Evolutionary conservation across 345 rosid genomes (phyloP), one percentile per base, ranked within the genome.

Genomic region (Viola odorata): DNA sequence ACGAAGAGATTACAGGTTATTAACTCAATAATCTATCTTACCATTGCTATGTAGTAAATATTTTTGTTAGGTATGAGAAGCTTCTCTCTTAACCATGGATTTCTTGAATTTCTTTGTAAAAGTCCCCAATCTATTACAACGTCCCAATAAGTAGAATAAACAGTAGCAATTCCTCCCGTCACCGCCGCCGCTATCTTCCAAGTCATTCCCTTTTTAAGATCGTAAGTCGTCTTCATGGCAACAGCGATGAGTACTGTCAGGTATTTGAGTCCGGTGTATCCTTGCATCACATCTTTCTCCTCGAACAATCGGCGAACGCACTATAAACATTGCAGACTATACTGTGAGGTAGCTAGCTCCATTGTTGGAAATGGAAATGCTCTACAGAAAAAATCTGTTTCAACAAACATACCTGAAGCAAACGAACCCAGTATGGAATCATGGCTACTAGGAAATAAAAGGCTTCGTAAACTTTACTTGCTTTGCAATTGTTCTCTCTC

Each of bases 51-150:
- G 62, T 67, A 87, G 76, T 90, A 90, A 15, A 84, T 73, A 49
- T 77, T 75, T 73, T 52, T 80, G 74, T 73, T 53, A 5, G 83
- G 81, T 50, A 87, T 9, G 41, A 79, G 38, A 47, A 91, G 91
- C 69, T 87, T 85, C 50, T 91, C 97, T 73, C 97, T 84, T 53
- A 91, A 72, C 92, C 95, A 91, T 16, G 84, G 84, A 74, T 90
- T 90, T 17, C 55, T 78, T 8, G 95, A 81, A 67, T 80, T 58
- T 41, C 79, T 55, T 53, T 62, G 63, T 66, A 90, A 73, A 55
- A 87, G 92, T 61, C 95, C 97, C 96, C 97, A 85, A 41, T 87
- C 96, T 8, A 68, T 69, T 53, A 80, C 85, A 48, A 91, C 62
- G 64, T 87, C 97, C 96, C 97, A 85, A 14, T 85, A 84, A 10